Evolutionary conservation across 2,329 filamentous ascomycete genomes (phyloP).

Genomic region (Rutstroemia sp.): DNA sequence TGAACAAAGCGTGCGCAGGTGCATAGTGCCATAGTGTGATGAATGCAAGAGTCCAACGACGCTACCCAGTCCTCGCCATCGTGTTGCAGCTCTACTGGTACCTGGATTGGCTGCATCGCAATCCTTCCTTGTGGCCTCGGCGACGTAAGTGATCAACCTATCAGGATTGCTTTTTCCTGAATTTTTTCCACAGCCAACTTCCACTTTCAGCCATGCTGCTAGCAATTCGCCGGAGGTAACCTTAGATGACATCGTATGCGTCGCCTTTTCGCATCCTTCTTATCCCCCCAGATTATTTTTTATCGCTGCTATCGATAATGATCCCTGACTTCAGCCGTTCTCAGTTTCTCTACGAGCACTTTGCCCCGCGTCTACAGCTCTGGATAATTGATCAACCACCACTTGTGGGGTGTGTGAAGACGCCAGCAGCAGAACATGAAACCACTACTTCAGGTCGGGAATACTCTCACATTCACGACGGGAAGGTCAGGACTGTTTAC

Average conservation of each 20-base stretch:
- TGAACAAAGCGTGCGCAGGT: background rate
- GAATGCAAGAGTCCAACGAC: conserved; percentile 2
- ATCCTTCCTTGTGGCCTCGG: conserved; percentile 1
- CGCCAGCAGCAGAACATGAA: conserved; percentile 2
- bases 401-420: conserved; percentile 5
- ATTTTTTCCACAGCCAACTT: background rate
- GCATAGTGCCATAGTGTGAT: background rate
- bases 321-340: conserved; percentile 6
- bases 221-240: conserved; percentile 2
- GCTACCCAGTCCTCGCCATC: background rate
- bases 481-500: conserved; percentile 1
- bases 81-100: background rate
- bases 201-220: background rate
- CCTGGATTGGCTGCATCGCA: conserved; percentile 6
- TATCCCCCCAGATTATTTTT: conserved; percentile 1
- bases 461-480: background rate
- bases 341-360: conserved; percentile 3
- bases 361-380: conserved; percentile 9
- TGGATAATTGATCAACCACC: conserved; percentile 2
- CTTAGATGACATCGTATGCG: conserved; percentile 1
- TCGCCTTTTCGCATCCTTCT: background rate
- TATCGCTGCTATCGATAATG: conserved; percentile 5
- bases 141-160: conserved; percentile 1
- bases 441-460: background rate
- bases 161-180: background rate